Base-by-base conservation (phyloP, 164 flowering plant species). In the Kingdonia uniflora region DNA sequence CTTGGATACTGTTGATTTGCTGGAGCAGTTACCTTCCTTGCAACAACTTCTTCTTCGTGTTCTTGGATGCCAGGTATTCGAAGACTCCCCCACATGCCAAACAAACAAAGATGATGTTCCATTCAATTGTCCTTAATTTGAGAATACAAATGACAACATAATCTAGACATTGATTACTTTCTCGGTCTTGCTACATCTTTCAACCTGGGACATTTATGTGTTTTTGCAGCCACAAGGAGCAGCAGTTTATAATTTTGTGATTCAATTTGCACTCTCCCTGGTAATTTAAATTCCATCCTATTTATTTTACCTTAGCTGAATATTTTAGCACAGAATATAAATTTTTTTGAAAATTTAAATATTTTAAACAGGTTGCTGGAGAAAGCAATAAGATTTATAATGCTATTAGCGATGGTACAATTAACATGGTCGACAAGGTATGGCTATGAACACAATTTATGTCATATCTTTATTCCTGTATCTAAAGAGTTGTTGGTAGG, bases 371-470 rank as follows among this genome's bases (percentile, higher is more conserved):
- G 99, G 99, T 94, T 67, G 95, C 96, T 52, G 63, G 80, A 12
- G 99, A 94, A 69, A 94, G 97, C 68, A 76, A 73, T 23, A 89
- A 80, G 72, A 78, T 94, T 42, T 81, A 86, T 60, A 82, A 74
- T 71, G 97, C 96, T 40, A 83, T 94, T 54, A 84, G 77, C 54
- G 90, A 89, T 67, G 97, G 96, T 26, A 76, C 81, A 41, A 76
- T 78, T 48, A 94, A 89, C 73, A 59, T 94, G 73, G 90, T 88
- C 66, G 99, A 94, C 78, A 94, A 94, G 95, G 99, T 92, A 72
- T n/a, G 60, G 11, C 40, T 57, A 3, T 29, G 35, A 29, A 29
- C 35, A 29, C 35, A 29, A 3, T 29, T 29, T 29, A 29, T 8
- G 8, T 29, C 6, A 29, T 29, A 29, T 29, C 8, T 8, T 3